Conservation (phyloP, 345 rosid species). For the Hypericum perforatum region DNA sequence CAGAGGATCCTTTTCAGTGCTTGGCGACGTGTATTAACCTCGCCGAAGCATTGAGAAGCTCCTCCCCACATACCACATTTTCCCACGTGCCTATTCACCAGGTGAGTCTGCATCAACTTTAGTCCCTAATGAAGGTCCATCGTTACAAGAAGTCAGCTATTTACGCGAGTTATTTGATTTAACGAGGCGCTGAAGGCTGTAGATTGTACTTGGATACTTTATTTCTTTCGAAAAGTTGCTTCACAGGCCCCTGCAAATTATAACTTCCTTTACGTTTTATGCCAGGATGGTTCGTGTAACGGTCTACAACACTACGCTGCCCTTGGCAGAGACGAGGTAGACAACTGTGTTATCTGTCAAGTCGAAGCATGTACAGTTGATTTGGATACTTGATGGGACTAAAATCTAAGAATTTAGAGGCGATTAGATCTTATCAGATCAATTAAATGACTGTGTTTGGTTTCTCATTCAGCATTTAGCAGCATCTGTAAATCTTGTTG, state of each 20-base stretch:
- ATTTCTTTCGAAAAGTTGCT: slow-evolving; percentile 1
- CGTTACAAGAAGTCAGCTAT: too few species aligned
- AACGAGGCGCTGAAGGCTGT: too few species aligned
- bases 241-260: neutral
- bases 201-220: too few species aligned
- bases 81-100: slow-evolving; percentile 90
- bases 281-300: slow-evolving; percentile 97
- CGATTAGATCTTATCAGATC: too few species aligned
- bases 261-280: slow-evolving; percentile 18
- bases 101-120: slow-evolving; percentile 26
- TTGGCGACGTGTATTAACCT: slow-evolving; percentile 82
- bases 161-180: too few species aligned
- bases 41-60: slow-evolving; percentile 85
- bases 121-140: too few species aligned
- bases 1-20: slow-evolving; percentile 98
- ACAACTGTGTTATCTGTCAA: slow-evolving; percentile 6
- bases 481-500: slow-evolving; percentile 86
- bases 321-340: slow-evolving; percentile 97
- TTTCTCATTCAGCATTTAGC: slow-evolving; percentile 68
- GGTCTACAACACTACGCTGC: slow-evolving; percentile 99
- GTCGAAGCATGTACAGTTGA: neutral
- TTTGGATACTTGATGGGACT: neutral
- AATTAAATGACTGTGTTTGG: slow-evolving; percentile 3
- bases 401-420: too few species aligned
- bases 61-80: slow-evolving; percentile 56